phyloP scores from a whole-genome alignment of 1,284 basidiomycete species.

The Ustilago vetiveriae region DNA sequence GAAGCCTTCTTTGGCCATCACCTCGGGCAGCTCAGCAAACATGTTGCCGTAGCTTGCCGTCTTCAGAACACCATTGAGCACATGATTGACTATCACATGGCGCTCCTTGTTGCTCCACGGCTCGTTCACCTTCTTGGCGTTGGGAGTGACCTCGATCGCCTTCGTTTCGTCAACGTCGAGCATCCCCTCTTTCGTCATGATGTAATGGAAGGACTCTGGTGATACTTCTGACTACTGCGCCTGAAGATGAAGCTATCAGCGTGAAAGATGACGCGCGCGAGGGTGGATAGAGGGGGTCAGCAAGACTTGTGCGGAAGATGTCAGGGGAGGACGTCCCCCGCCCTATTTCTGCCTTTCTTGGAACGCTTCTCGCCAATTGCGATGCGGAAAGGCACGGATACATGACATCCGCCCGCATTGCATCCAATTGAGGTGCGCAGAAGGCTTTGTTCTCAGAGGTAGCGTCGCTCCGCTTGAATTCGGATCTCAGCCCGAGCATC shows the following conservation, averaged over 20 bases:
- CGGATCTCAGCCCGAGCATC: neutral
- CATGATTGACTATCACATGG: constrained; percentile 21
- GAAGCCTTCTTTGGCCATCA: constrained; percentile 11
- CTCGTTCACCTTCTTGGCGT: constrained; percentile 4
- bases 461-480: neutral
- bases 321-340: too few relatives aligned
- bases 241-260: too few relatives aligned
- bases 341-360: too few relatives aligned
- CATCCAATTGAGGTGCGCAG: too few relatives aligned
- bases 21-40: constrained; percentile 4
- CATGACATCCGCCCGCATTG: neutral
- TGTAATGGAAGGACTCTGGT: too few relatives aligned
- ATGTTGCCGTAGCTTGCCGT: constrained; percentile 5
- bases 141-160: neutral
- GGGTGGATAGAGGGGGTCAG: too few relatives aligned
- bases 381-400: too few relatives aligned
- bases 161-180: neutral
- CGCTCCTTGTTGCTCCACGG: constrained; percentile 31
- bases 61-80: constrained; percentile 16
- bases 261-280: too few relatives aligned
- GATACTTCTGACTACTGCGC: too few relatives aligned
- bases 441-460: neutral
- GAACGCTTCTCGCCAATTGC: too few relatives aligned
- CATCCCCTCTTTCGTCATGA: constrained; percentile 3
- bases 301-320: too few relatives aligned